phyloP scores from a whole-genome alignment of 2,329 filamentous ascomycete species.

The Sphaceloma murrayae region DNA sequence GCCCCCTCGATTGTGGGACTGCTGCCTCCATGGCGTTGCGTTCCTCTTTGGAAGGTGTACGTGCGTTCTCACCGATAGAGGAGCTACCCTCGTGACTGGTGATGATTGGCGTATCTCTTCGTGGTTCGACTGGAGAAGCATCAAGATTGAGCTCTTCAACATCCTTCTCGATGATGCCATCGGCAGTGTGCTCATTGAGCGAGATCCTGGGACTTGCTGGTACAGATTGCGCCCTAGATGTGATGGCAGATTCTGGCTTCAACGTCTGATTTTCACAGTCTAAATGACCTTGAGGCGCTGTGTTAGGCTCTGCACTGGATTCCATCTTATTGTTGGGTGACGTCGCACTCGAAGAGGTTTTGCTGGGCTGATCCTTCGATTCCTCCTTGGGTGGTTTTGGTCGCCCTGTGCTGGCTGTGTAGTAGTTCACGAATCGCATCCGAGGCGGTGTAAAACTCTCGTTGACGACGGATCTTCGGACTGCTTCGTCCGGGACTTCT shows the following conservation, averaged over 20 bases:
- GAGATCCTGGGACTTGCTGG: conserved; percentile 36
- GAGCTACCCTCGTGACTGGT: background rate
- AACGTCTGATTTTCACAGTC: background rate
- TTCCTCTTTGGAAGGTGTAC: background rate
- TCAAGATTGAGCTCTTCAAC: conserved; percentile 24
- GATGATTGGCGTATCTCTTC: conserved; percentile 12
- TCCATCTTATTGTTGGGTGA: conserved; percentile 2
- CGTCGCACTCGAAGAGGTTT: background rate
- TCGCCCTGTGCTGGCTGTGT: conserved; percentile 71
- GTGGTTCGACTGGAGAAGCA: conserved; percentile 5
- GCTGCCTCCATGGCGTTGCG: background rate
- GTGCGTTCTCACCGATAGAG: background rate
- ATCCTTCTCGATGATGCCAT: conserved; percentile 27
- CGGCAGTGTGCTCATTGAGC: conserved; percentile 37
- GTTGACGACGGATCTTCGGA: conserved; percentile 28
- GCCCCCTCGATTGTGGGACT: background rate
- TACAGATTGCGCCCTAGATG: conserved; percentile 17
- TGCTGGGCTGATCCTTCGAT: background rate
- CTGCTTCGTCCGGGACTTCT: conserved; percentile 56
- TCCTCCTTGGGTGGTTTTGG: conserved; percentile 44
- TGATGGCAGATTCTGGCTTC: background rate
- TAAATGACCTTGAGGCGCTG: background rate
- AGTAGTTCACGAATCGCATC: conserved; percentile 81
- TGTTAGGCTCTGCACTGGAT: no score
- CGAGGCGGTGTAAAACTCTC: conserved; percentile 34